Base-by-base conservation (phyloP, 192 early-diverging fungal species). In the Coemansia sp. region DNA sequence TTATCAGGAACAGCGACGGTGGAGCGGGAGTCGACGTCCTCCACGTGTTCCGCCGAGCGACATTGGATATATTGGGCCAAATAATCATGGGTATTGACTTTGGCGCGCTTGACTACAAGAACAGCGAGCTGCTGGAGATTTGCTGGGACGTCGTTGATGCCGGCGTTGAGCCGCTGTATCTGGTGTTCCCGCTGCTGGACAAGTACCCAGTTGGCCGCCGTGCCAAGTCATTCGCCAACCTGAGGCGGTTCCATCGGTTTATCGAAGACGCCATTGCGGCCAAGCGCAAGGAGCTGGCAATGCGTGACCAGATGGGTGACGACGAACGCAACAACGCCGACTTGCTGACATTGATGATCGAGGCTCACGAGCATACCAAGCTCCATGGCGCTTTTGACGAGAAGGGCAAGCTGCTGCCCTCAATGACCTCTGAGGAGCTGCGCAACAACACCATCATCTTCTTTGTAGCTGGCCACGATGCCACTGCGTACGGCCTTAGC, bases 401-500 rank as follows among this genome's bases (percentile, higher is more conserved):
- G 41, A 65, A 69, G 25, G 74, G 75, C 48, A 77, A 79, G 61
- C 69, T 65, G 35, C 61, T 73, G 47, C 68, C 76, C 21, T 70
- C 79, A 18, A 75, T 81, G 78, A 75, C 73, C 3, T 68, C 63
- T 0, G 75, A 85, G 25, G 71, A 73, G 66, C 71, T 79, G 33
- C 76, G 82, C 66, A 77, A 83, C 63, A 84, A 87, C 41, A 76
- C 79, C 3, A 73, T 75, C 16, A 65, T 87, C 9, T 85, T 86
- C 74, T 87, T 81, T 73, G 72, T 87, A 21, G 86, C 86, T 41
- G 86, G 86, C 36, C 79, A 86, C 66, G 82, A 84, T 21, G 72
- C 82, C 20, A 82, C 83, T n/a, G 74, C 85, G 5, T 56, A 68
- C 28, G 64, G 77, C 2, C 45, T 87, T 4, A 62, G 70, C 45